Evolutionary conservation across 179 eudicot species (phyloP).

Genomic region (Spinacia oleracea): DNA sequence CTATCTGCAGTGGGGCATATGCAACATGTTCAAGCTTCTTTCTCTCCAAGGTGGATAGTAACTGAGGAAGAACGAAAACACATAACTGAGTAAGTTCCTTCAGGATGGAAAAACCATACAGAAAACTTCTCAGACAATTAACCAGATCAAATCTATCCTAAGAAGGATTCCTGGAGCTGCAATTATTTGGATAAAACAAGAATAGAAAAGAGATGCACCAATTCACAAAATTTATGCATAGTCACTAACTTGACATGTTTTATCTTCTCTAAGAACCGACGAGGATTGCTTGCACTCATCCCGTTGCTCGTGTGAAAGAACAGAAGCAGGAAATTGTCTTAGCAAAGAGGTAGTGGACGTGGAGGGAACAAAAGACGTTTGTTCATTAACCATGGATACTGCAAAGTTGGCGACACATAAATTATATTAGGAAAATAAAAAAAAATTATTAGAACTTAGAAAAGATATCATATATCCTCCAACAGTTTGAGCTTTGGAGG

Average conservation of each 20-base stretch:
- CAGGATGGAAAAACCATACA: neutral
- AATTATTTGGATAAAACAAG: neutral
- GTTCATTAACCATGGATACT: constrained; percentile 68
- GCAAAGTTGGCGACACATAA: constrained; percentile 29
- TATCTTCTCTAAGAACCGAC: constrained; percentile 45
- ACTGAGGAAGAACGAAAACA: constrained; percentile 8
- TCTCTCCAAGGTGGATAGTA: constrained; percentile 41
- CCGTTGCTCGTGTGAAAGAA: constrained; percentile 61
- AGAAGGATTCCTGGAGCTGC: neutral
- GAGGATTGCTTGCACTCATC: constrained; percentile 53
- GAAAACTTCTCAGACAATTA: neutral
- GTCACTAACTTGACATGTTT: constrained; percentile 53
- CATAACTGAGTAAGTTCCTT: neutral
- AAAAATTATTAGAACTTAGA: neutral
- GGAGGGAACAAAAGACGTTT: constrained; percentile 44
- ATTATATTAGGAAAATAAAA: neutral
- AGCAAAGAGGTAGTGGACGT: constrained; percentile 44
- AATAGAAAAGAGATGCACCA: no score
- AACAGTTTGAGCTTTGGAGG: neutral
- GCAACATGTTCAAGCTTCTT: constrained; percentile 39
- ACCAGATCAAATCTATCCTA: neutral
- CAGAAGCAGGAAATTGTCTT: constrained; percentile 58
- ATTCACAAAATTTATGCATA: neutral
- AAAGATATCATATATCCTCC: constrained; percentile 10
- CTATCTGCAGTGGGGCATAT: constrained; percentile 29